These are phyloP conservation scores for Cladosporium sp. DNA, from an alignment of 2,329 filamentous ascomycete genomes.

Conservation along the genomic window DNA sequence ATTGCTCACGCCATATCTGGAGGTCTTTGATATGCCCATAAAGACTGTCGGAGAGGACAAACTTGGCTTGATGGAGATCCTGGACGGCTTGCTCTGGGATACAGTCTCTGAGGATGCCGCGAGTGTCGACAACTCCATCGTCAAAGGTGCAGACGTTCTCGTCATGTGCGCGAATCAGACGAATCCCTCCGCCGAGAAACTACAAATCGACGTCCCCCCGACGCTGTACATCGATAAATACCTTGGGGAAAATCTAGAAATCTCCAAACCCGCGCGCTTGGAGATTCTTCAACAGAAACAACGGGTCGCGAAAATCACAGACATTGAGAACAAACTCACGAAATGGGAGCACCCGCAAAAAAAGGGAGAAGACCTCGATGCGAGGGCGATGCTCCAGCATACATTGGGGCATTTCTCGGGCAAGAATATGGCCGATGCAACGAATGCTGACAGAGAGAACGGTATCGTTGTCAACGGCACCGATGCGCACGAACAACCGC, in stretches of 20 bases:
- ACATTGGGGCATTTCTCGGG: constrained; percentile 30
- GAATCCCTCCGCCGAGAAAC: constrained; percentile 25
- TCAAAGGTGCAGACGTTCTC: constrained; percentile 51
- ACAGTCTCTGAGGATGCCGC: constrained; percentile 20
- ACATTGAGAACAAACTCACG: constrained; percentile 34
- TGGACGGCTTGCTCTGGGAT: constrained; percentile 31
- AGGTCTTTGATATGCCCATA: constrained; percentile 17
- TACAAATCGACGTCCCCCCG: constrained; percentile 50
- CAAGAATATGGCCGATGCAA: constrained; percentile 18
- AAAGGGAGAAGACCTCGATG: constrained; percentile 30
- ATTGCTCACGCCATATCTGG: constrained; percentile 19
- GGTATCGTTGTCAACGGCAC: constrained; percentile 20
- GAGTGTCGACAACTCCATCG: constrained; percentile 32
- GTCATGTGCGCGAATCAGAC: constrained; percentile 44
- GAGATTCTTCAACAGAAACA: constrained; percentile 33
- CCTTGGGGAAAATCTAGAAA: constrained; percentile 47
- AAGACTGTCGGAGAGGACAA: constrained; percentile 12
- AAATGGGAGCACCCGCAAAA: constrained; percentile 30
- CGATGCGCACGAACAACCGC: constrained; percentile 15
- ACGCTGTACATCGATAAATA: constrained; percentile 59
- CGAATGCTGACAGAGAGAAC: constrained; percentile 15
- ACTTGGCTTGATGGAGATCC: constrained; percentile 13
- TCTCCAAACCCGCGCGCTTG: constrained; percentile 46
- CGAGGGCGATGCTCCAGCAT: constrained; percentile 34
- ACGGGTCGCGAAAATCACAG: constrained; percentile 30